Evolutionary conservation across 2,329 filamentous ascomycete species (phyloP), one percentile per base, ranked within the genome.

Genomic region (Fusarium caatingaense): DNA sequence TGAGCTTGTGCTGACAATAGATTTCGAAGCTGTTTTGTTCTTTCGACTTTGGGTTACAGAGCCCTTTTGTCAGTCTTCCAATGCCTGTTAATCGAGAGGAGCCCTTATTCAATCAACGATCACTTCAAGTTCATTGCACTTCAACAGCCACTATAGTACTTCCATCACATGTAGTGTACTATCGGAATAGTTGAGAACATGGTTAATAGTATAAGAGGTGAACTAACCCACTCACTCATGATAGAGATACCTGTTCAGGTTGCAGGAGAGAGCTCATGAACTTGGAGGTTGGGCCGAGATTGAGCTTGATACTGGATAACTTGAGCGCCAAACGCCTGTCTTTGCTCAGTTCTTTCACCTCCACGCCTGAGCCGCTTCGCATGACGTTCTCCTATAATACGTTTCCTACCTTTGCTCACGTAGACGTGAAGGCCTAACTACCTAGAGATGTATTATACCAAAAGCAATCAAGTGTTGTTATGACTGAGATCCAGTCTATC

Each of bases 101-200:
- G 34, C 18, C 10, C 34, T 37, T 6, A 12, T 37, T 8, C 34
- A 10, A 37, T 12, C 34, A 37, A 37, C 11, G 18, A 37, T n/a
- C 2, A 37, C 34, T n/a, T 7, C 18, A 37, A 12, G 34, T n/a
- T n/a, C 18, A n/a, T 37, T 37, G 18, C 34, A 37, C 18, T 37
- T 37, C 18, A 4, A 18, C 10, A n/a, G 18, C 7, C 34, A 37
- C 18, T 10, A 37, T 7, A n/a, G 34, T 3, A n/a, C 34, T 37
- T 12, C 10, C 1, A 37, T 7, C 18, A n/a, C 5, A 6, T 3
- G 16, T 1, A n/a, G 34, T 37, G n/a, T 5, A 0, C 10, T 3
- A 37, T 12, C 2, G 3, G 34, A 10, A 12, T n/a, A n/a, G 34
- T 12, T 12, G 3, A n/a, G 10, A 7, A 37, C 3, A 37, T 7